These are phyloP conservation scores for Nakaseomyces sp. DNA, from an alignment of 1,139 yeast genomes.

Conservation along the genomic window DNA sequence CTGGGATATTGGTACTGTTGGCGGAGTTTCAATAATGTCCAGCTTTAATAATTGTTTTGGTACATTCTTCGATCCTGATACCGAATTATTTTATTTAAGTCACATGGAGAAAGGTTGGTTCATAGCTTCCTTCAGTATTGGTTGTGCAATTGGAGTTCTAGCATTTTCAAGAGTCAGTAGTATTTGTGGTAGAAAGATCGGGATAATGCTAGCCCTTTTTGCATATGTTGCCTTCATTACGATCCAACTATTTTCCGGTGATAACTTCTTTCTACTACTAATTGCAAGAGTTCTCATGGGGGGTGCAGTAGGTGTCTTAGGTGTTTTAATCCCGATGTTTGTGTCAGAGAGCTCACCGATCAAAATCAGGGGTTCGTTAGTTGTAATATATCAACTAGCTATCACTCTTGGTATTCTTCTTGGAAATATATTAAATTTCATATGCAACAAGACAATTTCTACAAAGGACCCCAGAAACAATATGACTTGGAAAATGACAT, in stretches of 20 bases:
- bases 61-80: constrained; percentile 30
- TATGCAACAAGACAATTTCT: constrained; percentile 32
- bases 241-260: constrained; percentile 36
- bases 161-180: constrained; percentile 49
- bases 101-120: constrained; percentile 46
- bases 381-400: constrained; percentile 47
- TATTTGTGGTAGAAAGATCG: constrained; percentile 43
- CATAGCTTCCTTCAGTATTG: constrained; percentile 57
- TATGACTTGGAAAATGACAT: constrained; percentile 42
- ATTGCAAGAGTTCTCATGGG: constrained; percentile 49
- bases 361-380: constrained; percentile 47
- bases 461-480: constrained; percentile 21
- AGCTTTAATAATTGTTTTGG: constrained; percentile 46
- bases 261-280: constrained; percentile 44
- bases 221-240: constrained; percentile 44
- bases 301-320: constrained; percentile 44
- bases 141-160: constrained; percentile 67
- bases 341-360: constrained; percentile 49
- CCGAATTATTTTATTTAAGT: constrained; percentile 33
- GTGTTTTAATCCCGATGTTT: constrained; percentile 49
- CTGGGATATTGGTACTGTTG: constrained; percentile 67
- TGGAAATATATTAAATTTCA: constrained; percentile 46
- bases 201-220: constrained; percentile 39
- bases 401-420: constrained; percentile 48
- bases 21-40: constrained; percentile 54